Conservation (phyloP, 768 basidiomycete species). For the Calocybe cyanea region DNA sequence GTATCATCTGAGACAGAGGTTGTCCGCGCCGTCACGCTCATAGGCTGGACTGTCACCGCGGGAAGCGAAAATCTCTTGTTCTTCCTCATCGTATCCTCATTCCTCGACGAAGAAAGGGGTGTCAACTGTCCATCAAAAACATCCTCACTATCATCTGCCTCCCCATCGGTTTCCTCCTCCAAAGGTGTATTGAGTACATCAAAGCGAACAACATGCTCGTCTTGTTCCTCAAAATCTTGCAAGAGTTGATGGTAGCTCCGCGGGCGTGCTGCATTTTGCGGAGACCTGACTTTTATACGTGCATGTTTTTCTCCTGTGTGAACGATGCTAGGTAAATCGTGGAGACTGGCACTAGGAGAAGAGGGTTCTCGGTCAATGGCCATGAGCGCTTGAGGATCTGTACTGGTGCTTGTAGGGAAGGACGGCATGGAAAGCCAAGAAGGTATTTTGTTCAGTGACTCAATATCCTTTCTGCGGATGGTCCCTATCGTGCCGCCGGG, state of each 20-base stretch:
- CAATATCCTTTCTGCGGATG: constrained; percentile 16
- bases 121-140: constrained; percentile 14
- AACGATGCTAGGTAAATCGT: constrained; percentile 8
- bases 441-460: constrained; percentile 50
- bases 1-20: constrained; percentile 16
- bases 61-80: constrained; percentile 71
- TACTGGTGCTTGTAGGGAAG: constrained; percentile 31
- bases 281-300: constrained; percentile 22
- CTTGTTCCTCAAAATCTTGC: constrained; percentile 54
- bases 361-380: constrained; percentile 31
- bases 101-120: constrained; percentile 27
- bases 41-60: constrained; percentile 72
- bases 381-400: constrained; percentile 45
- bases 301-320: constrained; percentile 22
- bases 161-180: constrained; percentile 12
- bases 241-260: constrained; percentile 66
- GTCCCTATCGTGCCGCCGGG: constrained; percentile 7
- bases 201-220: constrained; percentile 17
- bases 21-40: constrained; percentile 62
- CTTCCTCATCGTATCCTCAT: constrained; percentile 59
- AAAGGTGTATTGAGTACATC: constrained; percentile 13
- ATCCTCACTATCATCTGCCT: constrained; percentile 2
- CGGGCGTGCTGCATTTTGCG: constrained; percentile 40
- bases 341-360: constrained; percentile 12
- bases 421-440: constrained; percentile 58